Conservation (phyloP, 306 rosid genomes). For the Citrullus colocynthis region DNA sequence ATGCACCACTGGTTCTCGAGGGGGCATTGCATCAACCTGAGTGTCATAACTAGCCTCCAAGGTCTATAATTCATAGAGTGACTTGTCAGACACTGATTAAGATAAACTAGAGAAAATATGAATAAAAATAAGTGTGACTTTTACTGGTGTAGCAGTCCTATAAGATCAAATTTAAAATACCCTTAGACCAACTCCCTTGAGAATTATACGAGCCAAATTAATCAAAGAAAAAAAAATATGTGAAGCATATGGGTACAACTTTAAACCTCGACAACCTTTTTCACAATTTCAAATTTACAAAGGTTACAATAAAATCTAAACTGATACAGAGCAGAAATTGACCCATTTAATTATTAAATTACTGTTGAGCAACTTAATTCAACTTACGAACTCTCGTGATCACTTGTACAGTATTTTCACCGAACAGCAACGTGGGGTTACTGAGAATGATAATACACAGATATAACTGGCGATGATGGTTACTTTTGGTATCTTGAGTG, state of each 20-base stretch:
- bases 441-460: neutral
- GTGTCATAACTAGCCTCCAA: conserved; percentile 49
- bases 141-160: neutral
- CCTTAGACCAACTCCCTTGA: neutral
- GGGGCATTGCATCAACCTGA: conserved; percentile 34
- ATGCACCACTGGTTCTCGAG: conserved; percentile 35
- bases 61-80: conserved; percentile 31
- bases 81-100: neutral
- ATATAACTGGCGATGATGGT: neutral
- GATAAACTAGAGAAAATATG: neutral
- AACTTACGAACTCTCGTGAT: neutral
- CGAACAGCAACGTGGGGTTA: neutral
- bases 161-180: neutral
- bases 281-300: neutral
- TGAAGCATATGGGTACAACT: neutral
- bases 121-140: neutral
- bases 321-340: too few species aligned
- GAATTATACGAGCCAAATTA: neutral
- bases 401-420: neutral
- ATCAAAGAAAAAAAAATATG: neutral
- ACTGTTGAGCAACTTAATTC: neutral
- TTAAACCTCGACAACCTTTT: neutral
- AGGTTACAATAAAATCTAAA: too few species aligned
- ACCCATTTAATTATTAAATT: too few species aligned
- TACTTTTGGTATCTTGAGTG: neutral